Evolutionary conservation across 139 green algal species (phyloP).

Genomic region (Picochlorum sp.): DNA sequence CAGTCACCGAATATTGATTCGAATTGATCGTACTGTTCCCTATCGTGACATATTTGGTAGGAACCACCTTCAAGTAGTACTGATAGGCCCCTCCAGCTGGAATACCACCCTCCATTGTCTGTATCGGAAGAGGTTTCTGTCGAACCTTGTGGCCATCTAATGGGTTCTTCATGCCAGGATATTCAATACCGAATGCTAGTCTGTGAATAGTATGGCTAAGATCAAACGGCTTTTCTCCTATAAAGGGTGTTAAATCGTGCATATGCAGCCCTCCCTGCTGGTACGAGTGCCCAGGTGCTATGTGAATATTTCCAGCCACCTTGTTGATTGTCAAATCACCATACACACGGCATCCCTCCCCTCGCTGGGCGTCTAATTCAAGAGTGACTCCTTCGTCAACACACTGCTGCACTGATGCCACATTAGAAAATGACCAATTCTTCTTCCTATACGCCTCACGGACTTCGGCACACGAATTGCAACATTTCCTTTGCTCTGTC

Average conservation of each 20-base stretch:
- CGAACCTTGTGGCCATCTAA: conserved; percentile 51
- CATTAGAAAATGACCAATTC: conserved; percentile 63
- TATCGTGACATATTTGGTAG: conserved; percentile 72
- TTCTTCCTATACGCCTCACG: conserved; percentile 39
- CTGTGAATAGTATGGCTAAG: conserved; percentile 79
- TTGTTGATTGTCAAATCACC: conserved; percentile 78
- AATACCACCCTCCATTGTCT: not conserved
- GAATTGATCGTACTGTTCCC: conserved; percentile 55
- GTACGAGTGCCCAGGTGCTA: conserved; percentile 86
- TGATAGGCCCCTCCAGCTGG: conserved; percentile 73
- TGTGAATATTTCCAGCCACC: conserved; percentile 94
- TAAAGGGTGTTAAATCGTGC: conserved; percentile 89
- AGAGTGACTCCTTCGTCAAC: conserved; percentile 62
- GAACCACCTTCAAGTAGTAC: conserved; percentile 98
- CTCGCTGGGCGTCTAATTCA: conserved; percentile 63
- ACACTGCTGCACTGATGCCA: conserved; percentile 73
- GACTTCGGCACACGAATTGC: conserved; percentile 91
- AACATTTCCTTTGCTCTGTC: conserved; percentile 62
- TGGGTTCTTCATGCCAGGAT: conserved; percentile 73
- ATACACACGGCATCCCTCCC: conserved; percentile 91
- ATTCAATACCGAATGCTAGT: conserved; percentile 67
- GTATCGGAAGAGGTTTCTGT: not conserved
- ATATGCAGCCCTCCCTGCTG: conserved; percentile 84
- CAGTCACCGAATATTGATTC: conserved; percentile 96
- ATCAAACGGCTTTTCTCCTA: conserved; percentile 48